These are phyloP conservation scores for Monosporascus sp. DNA, from an alignment of 2,329 filamentous ascomycete genomes.

Conservation along the genomic window DNA sequence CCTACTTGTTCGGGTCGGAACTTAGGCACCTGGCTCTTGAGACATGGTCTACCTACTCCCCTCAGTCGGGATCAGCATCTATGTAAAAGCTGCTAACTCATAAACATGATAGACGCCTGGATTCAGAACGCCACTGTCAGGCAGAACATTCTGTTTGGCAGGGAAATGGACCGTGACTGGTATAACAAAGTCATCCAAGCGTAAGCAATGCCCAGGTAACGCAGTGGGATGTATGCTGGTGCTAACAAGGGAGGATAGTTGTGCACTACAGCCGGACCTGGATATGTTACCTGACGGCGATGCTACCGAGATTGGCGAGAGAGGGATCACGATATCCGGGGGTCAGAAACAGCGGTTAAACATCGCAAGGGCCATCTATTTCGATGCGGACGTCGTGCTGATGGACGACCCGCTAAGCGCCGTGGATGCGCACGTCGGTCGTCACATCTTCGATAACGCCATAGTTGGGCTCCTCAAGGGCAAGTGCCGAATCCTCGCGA, in stretches of 20 bases:
- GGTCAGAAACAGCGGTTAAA: slow-evolving; percentile 94
- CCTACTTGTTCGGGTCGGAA: too few relatives aligned
- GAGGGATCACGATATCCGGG: slow-evolving; percentile 91
- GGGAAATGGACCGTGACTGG: slow-evolving; percentile 69
- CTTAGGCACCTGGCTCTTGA: too few relatives aligned
- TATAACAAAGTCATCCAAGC: slow-evolving; percentile 80
- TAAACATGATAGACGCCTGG: slow-evolving; percentile 61
- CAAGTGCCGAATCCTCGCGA: slow-evolving; percentile 88
- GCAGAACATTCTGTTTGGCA: slow-evolving; percentile 90
- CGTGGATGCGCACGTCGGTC: slow-evolving; percentile 65
- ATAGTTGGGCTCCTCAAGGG: slow-evolving; percentile 84
- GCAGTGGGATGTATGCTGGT: background rate
- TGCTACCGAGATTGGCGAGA: slow-evolving; percentile 87
- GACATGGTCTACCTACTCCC: too few relatives aligned
- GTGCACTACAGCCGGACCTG: slow-evolving; percentile 77
- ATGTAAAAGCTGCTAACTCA: too few relatives aligned
- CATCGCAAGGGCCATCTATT: slow-evolving; percentile 78
- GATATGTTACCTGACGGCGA: slow-evolving; percentile 92
- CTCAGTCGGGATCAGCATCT: too few relatives aligned
- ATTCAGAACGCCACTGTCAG: slow-evolving; percentile 87
- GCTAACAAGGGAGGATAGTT: slow-evolving; percentile 40
- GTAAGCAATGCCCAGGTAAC: slow-evolving; percentile 33
- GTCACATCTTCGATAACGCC: slow-evolving; percentile 86
- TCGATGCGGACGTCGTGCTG: slow-evolving; percentile 61
- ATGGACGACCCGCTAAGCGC: slow-evolving; percentile 68